Base-by-base conservation (phyloP, 164 flowering plant genomes). In the Taxillus chinensis region DNA sequence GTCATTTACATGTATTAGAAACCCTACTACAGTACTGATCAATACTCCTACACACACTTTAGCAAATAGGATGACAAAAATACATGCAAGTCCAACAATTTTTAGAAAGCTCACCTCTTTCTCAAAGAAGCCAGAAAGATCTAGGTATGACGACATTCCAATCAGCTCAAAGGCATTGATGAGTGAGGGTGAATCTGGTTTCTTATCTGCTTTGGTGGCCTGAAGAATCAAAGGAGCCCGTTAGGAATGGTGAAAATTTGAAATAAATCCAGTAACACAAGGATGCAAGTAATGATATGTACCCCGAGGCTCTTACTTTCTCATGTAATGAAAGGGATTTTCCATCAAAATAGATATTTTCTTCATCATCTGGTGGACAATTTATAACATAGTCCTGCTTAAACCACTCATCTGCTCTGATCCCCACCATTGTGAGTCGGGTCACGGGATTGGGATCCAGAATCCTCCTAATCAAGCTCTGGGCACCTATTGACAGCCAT, bases 111-210 rank as follows among this genome's bases (percentile, higher is more conserved):
- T 67, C 61, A 90, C 98, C 90, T 93, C 99, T 76, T 88, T 76
- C 75, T 93, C 98, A 60, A 93, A 93, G 75, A 90, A 90, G 37
- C 98, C 98, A 39, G 98, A 93, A 57, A 93, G 89, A 74, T 93
- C 98, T 3, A 93, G 83, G 74, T 69, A 78, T 1, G 96, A 88
- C 41, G 97, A 90, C 99, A 93, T 93, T 71, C 99, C 95, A 65
- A 93, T 93, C 14, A 93, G 81, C 78, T 93, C 85, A 78, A 93
- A 93, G 52, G 99, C 99, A 72, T 93, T 93, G 63, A 88, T 86
- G 43, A 75, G 78, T 27, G 76, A 65, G 11, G 87, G 86, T 9
- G 82, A 78, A 13, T 63, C 75, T 12, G 79, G 80, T 57, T 75
- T 73, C 58, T 55, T 77, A 46, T 78, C 83, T 9, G 51, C 73